Evolutionary conservation across 2,329 filamentous ascomycete genomes (phyloP).

Genomic region (Didymosphaeria variabile): DNA sequence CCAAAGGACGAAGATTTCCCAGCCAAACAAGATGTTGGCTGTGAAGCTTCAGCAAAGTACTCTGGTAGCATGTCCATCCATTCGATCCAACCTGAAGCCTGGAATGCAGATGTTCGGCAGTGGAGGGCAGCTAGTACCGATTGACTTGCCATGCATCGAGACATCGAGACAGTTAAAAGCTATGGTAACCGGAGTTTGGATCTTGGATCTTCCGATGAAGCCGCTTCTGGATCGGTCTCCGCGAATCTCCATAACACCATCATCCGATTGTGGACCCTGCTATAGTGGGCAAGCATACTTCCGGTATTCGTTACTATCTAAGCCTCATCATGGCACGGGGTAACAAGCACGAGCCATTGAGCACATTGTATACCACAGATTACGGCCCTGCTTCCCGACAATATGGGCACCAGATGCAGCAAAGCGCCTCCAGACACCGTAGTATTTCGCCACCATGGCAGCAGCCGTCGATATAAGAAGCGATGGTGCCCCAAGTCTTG

Average conservation of each 20-base stretch:
- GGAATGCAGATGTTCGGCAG: conserved; percentile 19
- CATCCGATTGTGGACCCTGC: conserved; percentile 32
- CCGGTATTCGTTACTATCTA: conserved; percentile 40
- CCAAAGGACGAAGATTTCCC: conserved; percentile 22
- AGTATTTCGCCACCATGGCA: conserved; percentile 9
- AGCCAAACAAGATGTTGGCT: conserved; percentile 29
- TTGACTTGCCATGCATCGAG: conserved; percentile 5
- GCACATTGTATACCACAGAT: conserved; percentile 38
- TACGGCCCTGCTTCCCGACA: conserved; percentile 50
- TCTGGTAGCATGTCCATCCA: conserved; percentile 19
- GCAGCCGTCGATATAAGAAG: conserved; percentile 42
- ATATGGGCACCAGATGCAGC: conserved; percentile 23
- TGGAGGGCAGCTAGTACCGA: conserved; percentile 13
- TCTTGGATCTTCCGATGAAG: conserved; percentile 24
- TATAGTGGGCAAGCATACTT: conserved; percentile 34
- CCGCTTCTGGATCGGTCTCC: conserved; percentile 28
- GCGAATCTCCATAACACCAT: conserved; percentile 25
- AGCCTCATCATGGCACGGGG: conserved; percentile 40
- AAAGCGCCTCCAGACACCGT: conserved; percentile 16
- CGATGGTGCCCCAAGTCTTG: conserved; percentile 22
- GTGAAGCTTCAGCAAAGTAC: conserved; percentile 22
- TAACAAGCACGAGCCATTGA: conserved; percentile 39
- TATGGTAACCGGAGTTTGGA: conserved; percentile 13
- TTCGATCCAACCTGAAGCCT: conserved; percentile 8
- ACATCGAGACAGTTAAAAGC: background rate